These are phyloP conservation scores for Penicillium robsamsonii DNA, from an alignment of 495 filamentous ascomycete species.

Conservation along the genomic window DNA sequence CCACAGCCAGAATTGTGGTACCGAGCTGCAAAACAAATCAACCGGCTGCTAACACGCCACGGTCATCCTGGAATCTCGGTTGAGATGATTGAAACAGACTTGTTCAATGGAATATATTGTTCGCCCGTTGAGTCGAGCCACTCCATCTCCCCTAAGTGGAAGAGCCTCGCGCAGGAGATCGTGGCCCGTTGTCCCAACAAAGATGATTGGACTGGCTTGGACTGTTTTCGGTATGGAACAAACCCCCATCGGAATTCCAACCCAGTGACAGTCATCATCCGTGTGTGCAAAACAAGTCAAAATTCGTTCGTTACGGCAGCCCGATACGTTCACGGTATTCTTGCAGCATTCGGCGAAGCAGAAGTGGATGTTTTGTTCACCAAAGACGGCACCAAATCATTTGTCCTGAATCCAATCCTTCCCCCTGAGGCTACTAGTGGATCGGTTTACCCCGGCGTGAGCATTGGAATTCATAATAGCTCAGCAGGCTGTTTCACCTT, in stretches of 20 bases:
- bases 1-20: not conserved
- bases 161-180: not conserved
- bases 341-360: not conserved
- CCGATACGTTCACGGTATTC: not conserved
- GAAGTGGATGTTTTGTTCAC: not conserved
- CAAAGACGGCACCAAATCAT: not conserved
- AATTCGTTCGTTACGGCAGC: not conserved
- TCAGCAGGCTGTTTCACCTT: not conserved
- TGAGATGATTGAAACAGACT: not conserved
- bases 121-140: not conserved
- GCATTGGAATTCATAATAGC: not conserved
- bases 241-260: not conserved
- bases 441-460: not conserved
- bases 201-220: not conserved
- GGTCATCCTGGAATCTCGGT: not conserved
- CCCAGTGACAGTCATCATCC: not conserved
- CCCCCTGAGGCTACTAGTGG: not conserved
- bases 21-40: not conserved
- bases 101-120: not conserved
- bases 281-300: not conserved
- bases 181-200: not conserved
- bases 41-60: not conserved
- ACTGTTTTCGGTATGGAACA: conserved; percentile 1
- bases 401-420: not conserved
- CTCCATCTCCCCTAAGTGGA: not conserved